A percentile compares a stretch with the other conserved stretches of the same genome.
phyloP scores from a whole-genome alignment of 2,329 filamentous ascomycete species.

The Talaromyces sp. region DNA sequence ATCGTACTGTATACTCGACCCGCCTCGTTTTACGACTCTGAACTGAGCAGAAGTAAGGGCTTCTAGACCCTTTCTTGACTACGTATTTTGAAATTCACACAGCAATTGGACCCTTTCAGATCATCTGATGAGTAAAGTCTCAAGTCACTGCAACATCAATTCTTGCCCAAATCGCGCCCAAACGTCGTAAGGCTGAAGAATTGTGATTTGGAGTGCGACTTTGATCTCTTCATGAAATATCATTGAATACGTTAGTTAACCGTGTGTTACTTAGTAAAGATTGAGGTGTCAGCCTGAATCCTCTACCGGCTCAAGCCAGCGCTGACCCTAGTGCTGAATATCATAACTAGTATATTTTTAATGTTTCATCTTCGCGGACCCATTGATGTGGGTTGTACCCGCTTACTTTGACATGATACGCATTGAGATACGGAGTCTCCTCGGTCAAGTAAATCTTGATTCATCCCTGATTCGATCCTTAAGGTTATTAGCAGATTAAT shows the following conservation, averaged over 20 bases:
- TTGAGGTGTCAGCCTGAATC: background rate
- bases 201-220: background rate
- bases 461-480: background rate
- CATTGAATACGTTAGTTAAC: background rate
- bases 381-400: background rate
- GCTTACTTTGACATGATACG: background rate
- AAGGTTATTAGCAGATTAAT: background rate
- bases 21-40: too few species aligned
- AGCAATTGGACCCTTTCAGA: too few species aligned
- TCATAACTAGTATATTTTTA: background rate
- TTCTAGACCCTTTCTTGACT: too few species aligned
- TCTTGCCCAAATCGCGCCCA: background rate
- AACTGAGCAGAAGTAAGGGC: too few species aligned
- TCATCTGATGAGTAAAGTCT: background rate
- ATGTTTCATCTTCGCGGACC: background rate
- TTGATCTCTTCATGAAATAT: background rate
- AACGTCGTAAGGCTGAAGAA: background rate
- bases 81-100: too few species aligned
- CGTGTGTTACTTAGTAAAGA: background rate
- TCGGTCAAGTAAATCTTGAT: background rate
- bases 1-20: too few species aligned
- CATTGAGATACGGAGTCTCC: background rate
- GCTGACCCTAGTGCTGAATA: background rate
- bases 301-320: background rate
- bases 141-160: background rate